Evolutionary conservation across 1,284 basidiomycete genomes (phyloP).

Genomic region (Tilletiopsis washingtonensis): DNA sequence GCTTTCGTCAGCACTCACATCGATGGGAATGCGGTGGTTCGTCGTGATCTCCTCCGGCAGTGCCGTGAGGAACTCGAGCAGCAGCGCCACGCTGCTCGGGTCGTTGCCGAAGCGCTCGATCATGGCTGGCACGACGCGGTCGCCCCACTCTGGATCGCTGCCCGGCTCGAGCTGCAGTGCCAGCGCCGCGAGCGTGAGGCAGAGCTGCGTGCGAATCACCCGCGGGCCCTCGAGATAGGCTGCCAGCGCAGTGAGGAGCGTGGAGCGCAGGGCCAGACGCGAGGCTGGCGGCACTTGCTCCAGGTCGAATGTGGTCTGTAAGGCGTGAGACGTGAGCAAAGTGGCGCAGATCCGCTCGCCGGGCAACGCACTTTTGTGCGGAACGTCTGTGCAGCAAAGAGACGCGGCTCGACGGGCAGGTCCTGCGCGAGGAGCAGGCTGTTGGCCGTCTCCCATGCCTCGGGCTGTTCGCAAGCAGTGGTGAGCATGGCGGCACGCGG

Average conservation of each 20-base stretch:
- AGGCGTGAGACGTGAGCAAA: background rate
- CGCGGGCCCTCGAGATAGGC: conserved; percentile 64
- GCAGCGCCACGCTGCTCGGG: conserved; percentile 68
- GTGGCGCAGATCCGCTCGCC: background rate
- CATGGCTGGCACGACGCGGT: conserved; percentile 67
- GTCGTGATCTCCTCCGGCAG: conserved; percentile 81
- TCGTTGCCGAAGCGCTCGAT: conserved; percentile 78
- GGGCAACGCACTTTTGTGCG: conserved; percentile 70
- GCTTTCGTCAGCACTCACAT: conserved; percentile 66
- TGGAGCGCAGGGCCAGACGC: conserved; percentile 73
- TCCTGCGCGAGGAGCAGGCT: conserved; percentile 73
- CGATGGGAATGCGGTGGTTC: conserved; percentile 80
- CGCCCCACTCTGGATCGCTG: conserved; percentile 57
- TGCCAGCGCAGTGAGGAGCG: conserved; percentile 69
- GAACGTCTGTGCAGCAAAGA: conserved; percentile 96
- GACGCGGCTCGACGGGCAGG: conserved; percentile 69
- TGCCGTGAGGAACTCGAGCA: conserved; percentile 84
- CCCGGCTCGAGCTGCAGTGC: conserved; percentile 73
- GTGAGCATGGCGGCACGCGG: conserved; percentile 49
- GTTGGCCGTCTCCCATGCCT: conserved; percentile 95
- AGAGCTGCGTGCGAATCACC: conserved; percentile 80
- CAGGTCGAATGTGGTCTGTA: conserved; percentile 78
- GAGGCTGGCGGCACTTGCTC: conserved; percentile 70
- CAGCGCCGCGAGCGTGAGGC: conserved; percentile 78
- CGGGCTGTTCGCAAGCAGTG: conserved; percentile 77